A percentile compares a stretch with the other conserved stretches of the same genome.
Evolutionary conservation across 2,329 filamentous ascomycete species (phyloP).

Genomic region (Helotiales sp.): DNA sequence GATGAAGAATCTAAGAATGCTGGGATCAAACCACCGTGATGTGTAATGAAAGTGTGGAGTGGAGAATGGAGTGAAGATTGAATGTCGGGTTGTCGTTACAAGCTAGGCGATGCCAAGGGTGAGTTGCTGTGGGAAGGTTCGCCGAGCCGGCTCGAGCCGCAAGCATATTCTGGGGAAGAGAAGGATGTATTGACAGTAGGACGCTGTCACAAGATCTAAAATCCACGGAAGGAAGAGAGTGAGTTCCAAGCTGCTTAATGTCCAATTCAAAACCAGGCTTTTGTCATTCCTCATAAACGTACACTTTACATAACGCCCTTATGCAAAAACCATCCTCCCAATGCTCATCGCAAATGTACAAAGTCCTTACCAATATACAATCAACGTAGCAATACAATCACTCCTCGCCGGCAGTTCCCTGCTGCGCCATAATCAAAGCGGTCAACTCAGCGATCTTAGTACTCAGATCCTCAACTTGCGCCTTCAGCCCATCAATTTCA

Average conservation of each 20-base stretch:
- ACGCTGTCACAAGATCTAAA: no score
- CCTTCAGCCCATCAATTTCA: slow-evolving; percentile 38
- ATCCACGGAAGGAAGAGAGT: no score
- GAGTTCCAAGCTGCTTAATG: background rate
- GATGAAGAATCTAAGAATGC: background rate
- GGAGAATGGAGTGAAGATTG: background rate
- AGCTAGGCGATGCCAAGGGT: no score
- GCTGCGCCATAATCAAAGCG: slow-evolving; percentile 50
- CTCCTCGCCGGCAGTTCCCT: slow-evolving; percentile 38
- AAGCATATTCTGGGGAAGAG: no score
- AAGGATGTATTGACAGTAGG: no score
- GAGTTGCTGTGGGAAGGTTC: no score
- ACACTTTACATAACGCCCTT: background rate
- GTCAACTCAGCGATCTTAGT: slow-evolving; percentile 61
- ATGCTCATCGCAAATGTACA: background rate
- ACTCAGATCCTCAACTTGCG: slow-evolving; percentile 54
- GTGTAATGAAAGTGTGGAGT: background rate
- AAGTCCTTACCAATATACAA: background rate
- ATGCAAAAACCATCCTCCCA: background rate
- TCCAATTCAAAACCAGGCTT: background rate
- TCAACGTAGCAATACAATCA: background rate
- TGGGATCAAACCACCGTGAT: no score
- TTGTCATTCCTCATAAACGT: background rate
- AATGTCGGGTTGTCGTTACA: no score
- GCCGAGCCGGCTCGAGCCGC: no score